Conservation (phyloP, 2,329 filamentous ascomycete genomes). For the Chalaropsis ovoidea region DNA sequence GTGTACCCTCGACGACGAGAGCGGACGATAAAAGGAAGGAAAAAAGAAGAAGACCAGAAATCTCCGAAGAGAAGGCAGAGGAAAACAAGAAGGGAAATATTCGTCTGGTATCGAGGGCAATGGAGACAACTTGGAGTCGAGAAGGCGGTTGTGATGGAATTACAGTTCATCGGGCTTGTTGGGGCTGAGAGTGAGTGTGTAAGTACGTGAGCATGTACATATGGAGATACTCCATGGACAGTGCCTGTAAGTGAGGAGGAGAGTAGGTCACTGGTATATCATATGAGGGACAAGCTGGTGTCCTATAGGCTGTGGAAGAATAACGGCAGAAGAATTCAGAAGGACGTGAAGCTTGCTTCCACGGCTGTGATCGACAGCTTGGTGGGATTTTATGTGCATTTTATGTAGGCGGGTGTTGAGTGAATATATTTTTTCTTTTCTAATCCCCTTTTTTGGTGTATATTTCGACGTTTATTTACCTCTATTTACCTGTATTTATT, state of each 20-base stretch:
- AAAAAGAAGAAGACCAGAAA: not conserved
- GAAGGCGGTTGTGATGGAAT: not conserved
- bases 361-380: not conserved
- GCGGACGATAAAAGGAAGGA: not conserved
- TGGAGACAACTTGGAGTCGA: not conserved
- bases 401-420: not conserved
- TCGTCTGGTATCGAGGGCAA: not conserved
- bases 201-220: not conserved
- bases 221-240: too few relatives aligned
- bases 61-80: not conserved
- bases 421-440: not conserved
- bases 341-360: not conserved
- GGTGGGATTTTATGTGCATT: not conserved
- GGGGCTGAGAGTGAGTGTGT: not conserved
- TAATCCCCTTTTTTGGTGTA: not conserved
- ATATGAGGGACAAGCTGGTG: not conserved
- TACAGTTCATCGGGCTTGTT: not conserved
- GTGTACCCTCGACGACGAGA: not conserved
- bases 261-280: not conserved
- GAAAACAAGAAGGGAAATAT: slow-evolving; percentile 1
- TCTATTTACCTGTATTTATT: not conserved
- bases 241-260: not conserved
- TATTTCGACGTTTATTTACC: not conserved
- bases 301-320: not conserved
- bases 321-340: too few relatives aligned